Evolutionary conservation across 2,329 filamentous ascomycete genomes (phyloP).

Genomic region (Aspergillus felis): DNA sequence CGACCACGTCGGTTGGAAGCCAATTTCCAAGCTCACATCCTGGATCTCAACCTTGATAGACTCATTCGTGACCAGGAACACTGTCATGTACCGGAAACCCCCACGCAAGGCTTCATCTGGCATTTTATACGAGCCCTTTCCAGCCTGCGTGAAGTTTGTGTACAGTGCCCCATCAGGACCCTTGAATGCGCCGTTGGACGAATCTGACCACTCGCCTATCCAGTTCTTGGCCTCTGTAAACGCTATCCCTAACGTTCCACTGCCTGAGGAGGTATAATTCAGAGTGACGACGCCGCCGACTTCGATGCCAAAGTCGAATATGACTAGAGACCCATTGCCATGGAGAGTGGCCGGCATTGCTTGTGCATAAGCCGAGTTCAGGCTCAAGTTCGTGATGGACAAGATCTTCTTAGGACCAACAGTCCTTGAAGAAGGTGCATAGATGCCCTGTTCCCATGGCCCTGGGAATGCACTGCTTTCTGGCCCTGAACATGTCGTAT

Average conservation of each 20-base stretch:
- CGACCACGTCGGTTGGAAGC: slow-evolving; percentile 50
- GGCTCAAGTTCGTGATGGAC: no score
- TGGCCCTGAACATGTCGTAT: no score
- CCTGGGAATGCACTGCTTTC: no score
- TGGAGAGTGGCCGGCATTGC: neutral
- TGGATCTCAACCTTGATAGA: slow-evolving; percentile 34
- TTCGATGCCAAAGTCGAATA: slow-evolving; percentile 58
- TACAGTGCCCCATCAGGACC: slow-evolving; percentile 44
- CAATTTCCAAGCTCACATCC: slow-evolving; percentile 42
- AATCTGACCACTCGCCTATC: slow-evolving; percentile 47
- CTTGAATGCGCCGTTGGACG: slow-evolving; percentile 44
- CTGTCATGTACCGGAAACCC: slow-evolving; percentile 32
- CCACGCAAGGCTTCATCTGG: no score
- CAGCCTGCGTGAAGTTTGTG: slow-evolving; percentile 30
- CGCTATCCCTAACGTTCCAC: slow-evolving; percentile 42
- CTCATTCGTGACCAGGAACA: slow-evolving; percentile 33
- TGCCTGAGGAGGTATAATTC: slow-evolving; percentile 43
- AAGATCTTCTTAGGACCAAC: no score
- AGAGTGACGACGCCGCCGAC: slow-evolving; percentile 55
- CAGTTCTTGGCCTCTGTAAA: slow-evolving; percentile 49
- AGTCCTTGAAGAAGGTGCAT: no score
- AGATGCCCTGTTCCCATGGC: no score
- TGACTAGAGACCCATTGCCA: slow-evolving; percentile 50
- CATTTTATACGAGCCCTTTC: slow-evolving; percentile 11
- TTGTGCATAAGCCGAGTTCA: no score